A percentile compares a stretch with the other conserved stretches of the same genome.
Conservation (phyloP, 257 asterid species). For the Agastache rugosa region DNA sequence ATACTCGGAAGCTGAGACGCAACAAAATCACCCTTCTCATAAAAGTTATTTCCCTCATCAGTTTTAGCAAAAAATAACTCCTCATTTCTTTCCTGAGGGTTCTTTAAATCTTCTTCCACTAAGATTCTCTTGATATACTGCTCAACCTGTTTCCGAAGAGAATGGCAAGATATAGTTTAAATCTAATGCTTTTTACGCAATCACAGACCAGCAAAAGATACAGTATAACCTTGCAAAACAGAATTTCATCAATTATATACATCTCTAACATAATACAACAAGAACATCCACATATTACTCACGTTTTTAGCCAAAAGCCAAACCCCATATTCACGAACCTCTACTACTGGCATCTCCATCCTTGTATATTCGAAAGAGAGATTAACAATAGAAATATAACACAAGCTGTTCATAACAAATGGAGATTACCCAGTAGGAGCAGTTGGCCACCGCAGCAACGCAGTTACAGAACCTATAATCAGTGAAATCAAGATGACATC, state of each 20-base stretch:
- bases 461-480: constrained; percentile 78
- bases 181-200: not conserved
- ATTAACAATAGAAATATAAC: constrained; percentile 33
- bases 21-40: constrained; percentile 78
- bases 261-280: constrained; percentile 12
- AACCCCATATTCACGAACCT: constrained; percentile 78
- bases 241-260: constrained; percentile 22
- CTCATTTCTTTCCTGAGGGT: constrained; percentile 55
- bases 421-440: constrained; percentile 86
- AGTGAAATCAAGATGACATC: constrained; percentile 30
- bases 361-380: constrained; percentile 46
- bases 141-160: constrained; percentile 64
- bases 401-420: constrained; percentile 26
- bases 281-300: constrained; percentile 45
- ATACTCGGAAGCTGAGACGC: constrained; percentile 71
- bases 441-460: constrained; percentile 97
- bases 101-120: constrained; percentile 83
- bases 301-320: constrained; percentile 96
- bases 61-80: constrained; percentile 62
- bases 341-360: constrained; percentile 99
- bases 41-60: constrained; percentile 60
- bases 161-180: constrained; percentile 25
- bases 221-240: constrained; percentile 4
- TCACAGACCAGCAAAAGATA: constrained; percentile 15
- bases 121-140: constrained; percentile 87